phyloP scores from a whole-genome alignment of 345 rosid species.

The Citrus sp. region DNA sequence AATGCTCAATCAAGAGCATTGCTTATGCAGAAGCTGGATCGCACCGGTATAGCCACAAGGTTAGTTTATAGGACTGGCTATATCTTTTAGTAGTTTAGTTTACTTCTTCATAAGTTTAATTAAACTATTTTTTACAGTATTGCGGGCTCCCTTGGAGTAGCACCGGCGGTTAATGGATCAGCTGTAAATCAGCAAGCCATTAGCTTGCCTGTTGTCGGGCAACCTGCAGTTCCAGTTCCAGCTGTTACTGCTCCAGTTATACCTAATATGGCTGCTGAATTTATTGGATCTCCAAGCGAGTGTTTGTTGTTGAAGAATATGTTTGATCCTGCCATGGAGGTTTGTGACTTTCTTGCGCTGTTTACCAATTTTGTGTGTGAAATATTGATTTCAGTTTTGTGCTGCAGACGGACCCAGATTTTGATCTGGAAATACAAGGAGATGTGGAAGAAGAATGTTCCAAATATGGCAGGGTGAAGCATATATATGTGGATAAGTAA shows the following conservation, averaged over 20 bases:
- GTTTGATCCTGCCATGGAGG: constrained; percentile 95
- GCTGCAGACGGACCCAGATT: constrained; percentile 77
- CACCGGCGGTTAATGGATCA: constrained; percentile 60
- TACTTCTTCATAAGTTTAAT: background rate
- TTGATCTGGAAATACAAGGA: constrained; percentile 71
- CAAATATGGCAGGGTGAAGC: constrained; percentile 72
- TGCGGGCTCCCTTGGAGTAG: constrained; percentile 58
- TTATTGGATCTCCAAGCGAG: constrained; percentile 79
- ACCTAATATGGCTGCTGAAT: constrained; percentile 45
- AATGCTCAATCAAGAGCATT: constrained; percentile 89
- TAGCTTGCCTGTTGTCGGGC: constrained; percentile 49
- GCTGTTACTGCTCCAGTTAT: constrained; percentile 50
- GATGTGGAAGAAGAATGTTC: constrained; percentile 85
- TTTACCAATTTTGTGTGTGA: background rate
- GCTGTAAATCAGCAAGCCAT: constrained; percentile 44
- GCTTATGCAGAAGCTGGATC: constrained; percentile 91
- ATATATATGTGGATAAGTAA: constrained; percentile 87
- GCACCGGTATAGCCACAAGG: constrained; percentile 79
- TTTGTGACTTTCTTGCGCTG: constrained; percentile 19
- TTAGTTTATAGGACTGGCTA: constrained; percentile 20
- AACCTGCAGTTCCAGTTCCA: constrained; percentile 47
- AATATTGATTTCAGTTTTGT: constrained; percentile 10
- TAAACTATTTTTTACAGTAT: constrained; percentile 38
- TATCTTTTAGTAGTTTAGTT: constrained; percentile 1
- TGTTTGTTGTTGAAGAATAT: constrained; percentile 85